A percentile compares a stretch with the other conserved stretches of the same genome.
These are phyloP conservation scores for Rutidosis leptorrhynchoides DNA, from an alignment of 129 eudicot genomes.

Conservation along the genomic window DNA sequence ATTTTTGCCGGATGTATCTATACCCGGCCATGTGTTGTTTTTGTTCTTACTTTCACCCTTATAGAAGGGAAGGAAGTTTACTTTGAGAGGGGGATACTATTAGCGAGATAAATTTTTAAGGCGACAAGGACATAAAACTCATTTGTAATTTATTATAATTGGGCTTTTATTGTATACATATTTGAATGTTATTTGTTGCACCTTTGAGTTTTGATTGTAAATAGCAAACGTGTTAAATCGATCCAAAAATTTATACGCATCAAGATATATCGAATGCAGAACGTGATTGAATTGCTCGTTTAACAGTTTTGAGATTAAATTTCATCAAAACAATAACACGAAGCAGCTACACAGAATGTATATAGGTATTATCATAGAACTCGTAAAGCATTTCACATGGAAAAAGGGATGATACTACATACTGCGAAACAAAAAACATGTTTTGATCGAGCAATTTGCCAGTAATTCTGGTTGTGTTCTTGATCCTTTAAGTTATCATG, in stretches of 20 bases:
- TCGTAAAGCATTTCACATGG: conserved; percentile 18
- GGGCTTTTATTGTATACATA: neutral
- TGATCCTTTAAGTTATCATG: conserved; percentile 34
- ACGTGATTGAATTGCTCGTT: conserved; percentile 18
- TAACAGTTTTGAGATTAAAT: neutral
- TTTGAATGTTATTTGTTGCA: neutral
- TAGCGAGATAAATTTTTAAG: neutral
- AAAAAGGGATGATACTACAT: conserved; percentile 1
- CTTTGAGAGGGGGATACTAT: conserved; percentile 8
- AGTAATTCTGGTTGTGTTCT: neutral
- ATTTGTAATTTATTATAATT: conserved; percentile 7
- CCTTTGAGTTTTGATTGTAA: neutral
- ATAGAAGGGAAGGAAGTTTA: too few relatives aligned
- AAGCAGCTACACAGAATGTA: conserved; percentile 21
- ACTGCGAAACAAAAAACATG: conserved; percentile 7
- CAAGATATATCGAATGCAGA: neutral
- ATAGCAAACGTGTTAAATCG: neutral
- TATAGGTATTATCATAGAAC: too few relatives aligned
- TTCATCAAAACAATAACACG: conserved; percentile 13
- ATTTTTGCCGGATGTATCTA: conserved; percentile 5
- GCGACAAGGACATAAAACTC: neutral
- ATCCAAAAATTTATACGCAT: neutral
- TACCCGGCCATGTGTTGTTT: neutral
- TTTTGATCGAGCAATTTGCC: neutral
- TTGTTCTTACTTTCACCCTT: neutral